Evolutionary conservation across 2,329 filamentous ascomycete genomes (phyloP), one percentile per base, ranked within the genome.

Genomic region (Epichloe festucae): DNA sequence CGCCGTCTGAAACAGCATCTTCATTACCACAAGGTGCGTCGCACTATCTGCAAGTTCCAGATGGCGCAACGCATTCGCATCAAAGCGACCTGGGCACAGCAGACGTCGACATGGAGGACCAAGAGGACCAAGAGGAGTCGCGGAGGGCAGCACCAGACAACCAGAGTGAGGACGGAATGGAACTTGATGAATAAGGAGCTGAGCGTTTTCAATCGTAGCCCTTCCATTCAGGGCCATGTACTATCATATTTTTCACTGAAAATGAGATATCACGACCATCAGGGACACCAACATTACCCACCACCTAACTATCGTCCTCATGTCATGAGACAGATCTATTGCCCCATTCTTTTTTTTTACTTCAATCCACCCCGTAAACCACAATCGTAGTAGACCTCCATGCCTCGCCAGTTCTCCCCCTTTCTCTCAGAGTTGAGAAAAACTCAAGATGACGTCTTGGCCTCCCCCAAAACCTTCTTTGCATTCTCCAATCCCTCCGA

Each of bases 61-160:
- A 48, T 15, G 42, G 19, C 17, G 46, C 43, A 35, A 47, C 48
- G 4, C 52, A 53, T 8, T 62, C 63, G 2, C 63, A 62, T 3
- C 60, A 62, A 51, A 59, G 58, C 12, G 43, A 54, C 7, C 15
- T n/a, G 23, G 47, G 36, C 41, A 69, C 67, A 2, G 79, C 81
- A 52, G 81, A 85, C 60, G 70, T 76, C 21, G 75, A 76, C 40
- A 84, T 84, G 77, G 71, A 72, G 10, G 80, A 81, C 31, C 62
- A 59, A 7, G 65, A 64, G 51, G 60, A 62, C 31, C 62, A 59
- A 7, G 65, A 64, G 51, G 60, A 62, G 23, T 54, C 58, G 14
- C 59, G 63, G 47, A 63, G 31, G 43, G 40, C 43, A 48, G 43
- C 23, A 41, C 39, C 62, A 38, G 66, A 67, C n/a, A 70, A 72